Base-by-base conservation (phyloP, 345 rosid genomes). In the Eucalyptus sideroxylon region DNA sequence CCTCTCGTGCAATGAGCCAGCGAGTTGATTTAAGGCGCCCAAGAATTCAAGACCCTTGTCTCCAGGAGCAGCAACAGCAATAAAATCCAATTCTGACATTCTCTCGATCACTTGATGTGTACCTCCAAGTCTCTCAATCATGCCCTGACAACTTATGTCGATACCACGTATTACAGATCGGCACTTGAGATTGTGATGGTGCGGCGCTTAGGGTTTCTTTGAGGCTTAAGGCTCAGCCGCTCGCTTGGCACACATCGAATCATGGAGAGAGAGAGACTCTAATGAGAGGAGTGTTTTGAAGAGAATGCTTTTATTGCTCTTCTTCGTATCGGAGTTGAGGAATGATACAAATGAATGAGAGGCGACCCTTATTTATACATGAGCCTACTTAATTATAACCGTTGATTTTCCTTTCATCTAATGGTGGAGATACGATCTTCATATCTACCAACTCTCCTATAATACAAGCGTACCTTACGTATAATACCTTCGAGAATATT, bases 141-240 rank as follows among this genome's bases (percentile, higher is more conserved):
- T 77, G 45, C 8, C 23, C 8, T 11, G 0, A 72, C 45, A 37
- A 72, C 83, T 72, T 69, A 19, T 0, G 5, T 0, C 3, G 13
- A 69, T 34, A 69, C 24, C 24, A 34, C 44, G 2, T 37, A 11
- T 1, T 34, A 21, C 1, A 0, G 16, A 1, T 21, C 47, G 5
- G 6, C 27, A 6, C 83, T 21, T 77, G 47, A 21, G 26, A 2
- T 40, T 4, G 4, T 2, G 26, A 72, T 72, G 82, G 82, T 10
- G 44, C 7, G 26, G 44, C 26, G 11, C 81, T 17, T 34, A 72
- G 82, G 82, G 45, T 34, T 72, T 72, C 82, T 69, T 69, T 16
- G 42, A 34, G 56, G 56, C 10, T 53, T 67, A 16, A 8, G 72
- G 37, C 37, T n/a, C 12, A 69, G 12, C 11, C 4, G 12, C 26